These are phyloP conservation scores for Madurella mycetomatis DNA, from an alignment of 2,329 filamentous ascomycete genomes.

Conservation along the genomic window DNA sequence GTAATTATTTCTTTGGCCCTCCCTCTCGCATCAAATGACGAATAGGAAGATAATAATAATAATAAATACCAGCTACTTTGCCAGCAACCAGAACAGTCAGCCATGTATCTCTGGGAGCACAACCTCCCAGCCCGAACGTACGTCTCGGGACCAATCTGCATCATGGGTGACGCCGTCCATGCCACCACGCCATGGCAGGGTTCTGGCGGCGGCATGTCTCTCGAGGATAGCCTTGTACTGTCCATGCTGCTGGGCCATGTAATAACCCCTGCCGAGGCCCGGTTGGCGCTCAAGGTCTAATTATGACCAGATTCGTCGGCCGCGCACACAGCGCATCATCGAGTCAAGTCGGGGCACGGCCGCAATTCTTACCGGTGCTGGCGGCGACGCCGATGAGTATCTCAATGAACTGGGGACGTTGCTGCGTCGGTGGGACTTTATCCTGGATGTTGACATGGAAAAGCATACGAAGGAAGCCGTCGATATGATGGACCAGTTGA, in stretches of 20 bases:
- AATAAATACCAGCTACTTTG: not conserved
- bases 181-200: slow-evolving; percentile 26
- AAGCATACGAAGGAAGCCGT: slow-evolving; percentile 25
- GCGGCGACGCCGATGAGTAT: not conserved
- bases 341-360: slow-evolving; percentile 8
- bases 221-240: slow-evolving; percentile 23
- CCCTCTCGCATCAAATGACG: not conserved
- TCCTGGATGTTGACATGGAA: not conserved
- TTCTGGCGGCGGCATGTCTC: slow-evolving; percentile 22
- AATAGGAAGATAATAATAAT: too few relatives aligned
- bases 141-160: slow-evolving; percentile 13
- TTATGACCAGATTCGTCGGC: slow-evolving; percentile 10
- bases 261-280: slow-evolving; percentile 1
- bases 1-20: not conserved
- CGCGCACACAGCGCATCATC: slow-evolving; percentile 16
- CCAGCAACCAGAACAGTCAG: not conserved
- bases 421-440: slow-evolving; percentile 4
- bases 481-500: slow-evolving; percentile 45
- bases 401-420: not conserved
- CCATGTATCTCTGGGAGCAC: slow-evolving; percentile 3
- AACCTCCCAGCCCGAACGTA: slow-evolving; percentile 14
- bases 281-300: slow-evolving; percentile 14
- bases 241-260: slow-evolving; percentile 19
- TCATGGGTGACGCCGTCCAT: slow-evolving; percentile 24
- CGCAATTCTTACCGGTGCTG: not conserved